Evolutionary conservation across 148 eudicot genomes (phyloP), one percentile per base, ranked within the genome.

Genomic region (Hydrangea macrophylla): DNA sequence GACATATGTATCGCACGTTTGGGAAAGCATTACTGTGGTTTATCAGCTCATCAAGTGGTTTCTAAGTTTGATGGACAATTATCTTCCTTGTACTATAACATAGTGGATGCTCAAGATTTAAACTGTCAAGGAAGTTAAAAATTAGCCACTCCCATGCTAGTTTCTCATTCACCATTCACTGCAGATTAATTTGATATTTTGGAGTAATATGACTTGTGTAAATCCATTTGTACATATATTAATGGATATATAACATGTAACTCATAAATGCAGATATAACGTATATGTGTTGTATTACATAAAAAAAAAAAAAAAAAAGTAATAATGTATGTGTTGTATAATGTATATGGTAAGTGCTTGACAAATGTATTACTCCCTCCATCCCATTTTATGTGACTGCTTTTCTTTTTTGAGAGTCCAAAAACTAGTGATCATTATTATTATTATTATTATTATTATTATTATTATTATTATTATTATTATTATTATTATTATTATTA

Each of bases 11-110:
- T 81, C 3, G 90, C 92, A 18, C 84, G 89, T 53, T 62, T 86
- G 59, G 96, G 92, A 48, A 82, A 83, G 77, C 75, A 70, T 57
- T 87, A 92, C 58, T 89, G 96, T 59, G 96, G 97, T 51, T 78
- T 92, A 20, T 72, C 79, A 6, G 80, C 83, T 24, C 92, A 92
- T 69, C 82, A 80, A 24, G 35, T 89, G 56, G 77, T 82, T 27
- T 92, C 97, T 23, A 89, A 82, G 60, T 92, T 85, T 28, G 92
- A 87, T 42, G 95, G 88, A 13, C 73, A 75, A 62, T 65, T 82
- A 36, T 85, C 96, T 28, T 83, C 90, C 9, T 77, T 92, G 75
- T 92, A 92, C 78, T 89, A 81, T 66, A 92, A 88, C 65, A 76
- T 76, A 12, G 71, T 84, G 15, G 83, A 86, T 24, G 78, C 73